A percentile compares a stretch with the other conserved stretches of the same genome.
Conservation (phyloP, 1,284 basidiomycete species). For the Sphaerobolus stellatus region DNA sequence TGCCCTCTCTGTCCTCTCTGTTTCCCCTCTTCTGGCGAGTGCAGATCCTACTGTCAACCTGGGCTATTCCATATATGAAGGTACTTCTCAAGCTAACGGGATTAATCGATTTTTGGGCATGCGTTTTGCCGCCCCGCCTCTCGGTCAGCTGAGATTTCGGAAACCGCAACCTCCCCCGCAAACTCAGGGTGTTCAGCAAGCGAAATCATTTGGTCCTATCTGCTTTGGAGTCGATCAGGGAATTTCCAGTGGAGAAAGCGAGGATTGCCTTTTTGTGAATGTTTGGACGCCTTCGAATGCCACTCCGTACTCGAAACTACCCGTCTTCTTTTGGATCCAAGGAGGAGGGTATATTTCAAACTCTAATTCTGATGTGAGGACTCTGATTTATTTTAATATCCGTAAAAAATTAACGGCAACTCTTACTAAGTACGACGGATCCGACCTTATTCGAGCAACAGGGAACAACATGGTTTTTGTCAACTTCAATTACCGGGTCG, state of each 20-base stretch:
- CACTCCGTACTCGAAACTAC: conserved; percentile 20
- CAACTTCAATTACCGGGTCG: conserved; percentile 35
- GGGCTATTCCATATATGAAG: conserved; percentile 15
- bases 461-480: conserved; percentile 30
- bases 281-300: conserved; percentile 32
- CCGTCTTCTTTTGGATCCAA: conserved; percentile 37
- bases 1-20: too few species aligned
- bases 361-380: conserved; percentile 11
- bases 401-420: too few species aligned
- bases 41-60: conserved; percentile 15
- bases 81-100: conserved; percentile 16
- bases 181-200: conserved; percentile 1
- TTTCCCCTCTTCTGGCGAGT: too few species aligned
- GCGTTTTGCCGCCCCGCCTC: conserved; percentile 27
- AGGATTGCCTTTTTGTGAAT: conserved; percentile 41
- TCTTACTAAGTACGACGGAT: conserved; percentile 8
- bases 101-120: conserved; percentile 23
- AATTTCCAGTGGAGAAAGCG: conserved; percentile 11
- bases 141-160: conserved; percentile 24
- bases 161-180: conserved; percentile 18
- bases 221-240: conserved; percentile 4
- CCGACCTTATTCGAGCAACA: conserved; percentile 9
- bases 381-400: too few species aligned
- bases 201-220: neutral
- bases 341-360: conserved; percentile 32